Evolutionary conservation across 305 asterid genomes (phyloP).

Genomic region (Fraxinus nigra): DNA sequence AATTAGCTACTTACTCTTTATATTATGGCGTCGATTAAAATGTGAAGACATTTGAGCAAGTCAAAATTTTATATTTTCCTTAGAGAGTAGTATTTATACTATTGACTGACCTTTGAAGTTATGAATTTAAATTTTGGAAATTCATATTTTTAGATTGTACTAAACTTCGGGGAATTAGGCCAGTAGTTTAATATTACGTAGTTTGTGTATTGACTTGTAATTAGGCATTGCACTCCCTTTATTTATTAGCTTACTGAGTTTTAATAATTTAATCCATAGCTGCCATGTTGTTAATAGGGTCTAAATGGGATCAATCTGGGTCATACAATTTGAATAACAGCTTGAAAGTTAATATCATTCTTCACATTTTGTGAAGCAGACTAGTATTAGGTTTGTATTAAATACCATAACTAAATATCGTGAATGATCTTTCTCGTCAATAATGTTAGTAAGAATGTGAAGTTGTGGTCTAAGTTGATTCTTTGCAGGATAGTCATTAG

Average conservation of each 20-base stretch:
- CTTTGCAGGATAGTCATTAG: background rate
- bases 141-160: background rate
- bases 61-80: background rate
- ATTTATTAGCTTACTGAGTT: background rate
- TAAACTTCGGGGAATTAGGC: background rate
- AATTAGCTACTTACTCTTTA: background rate
- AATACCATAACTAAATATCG: background rate
- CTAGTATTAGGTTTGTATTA: background rate
- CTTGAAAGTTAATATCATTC: background rate
- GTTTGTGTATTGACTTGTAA: background rate
- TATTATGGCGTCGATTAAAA: background rate
- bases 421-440: background rate
- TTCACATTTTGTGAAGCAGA: background rate
- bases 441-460: background rate
- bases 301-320: background rate
- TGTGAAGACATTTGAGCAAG: background rate
- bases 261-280: background rate
- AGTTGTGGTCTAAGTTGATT: background rate
- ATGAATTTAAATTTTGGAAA: background rate
- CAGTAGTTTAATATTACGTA: background rate
- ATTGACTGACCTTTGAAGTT: background rate
- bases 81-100: background rate
- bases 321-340: background rate
- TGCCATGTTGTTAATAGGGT: background rate
- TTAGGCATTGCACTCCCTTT: background rate